phyloP scores from a whole-genome alignment of 1,284 basidiomycete genomes.

The Papiliotrema flavescens region DNA sequence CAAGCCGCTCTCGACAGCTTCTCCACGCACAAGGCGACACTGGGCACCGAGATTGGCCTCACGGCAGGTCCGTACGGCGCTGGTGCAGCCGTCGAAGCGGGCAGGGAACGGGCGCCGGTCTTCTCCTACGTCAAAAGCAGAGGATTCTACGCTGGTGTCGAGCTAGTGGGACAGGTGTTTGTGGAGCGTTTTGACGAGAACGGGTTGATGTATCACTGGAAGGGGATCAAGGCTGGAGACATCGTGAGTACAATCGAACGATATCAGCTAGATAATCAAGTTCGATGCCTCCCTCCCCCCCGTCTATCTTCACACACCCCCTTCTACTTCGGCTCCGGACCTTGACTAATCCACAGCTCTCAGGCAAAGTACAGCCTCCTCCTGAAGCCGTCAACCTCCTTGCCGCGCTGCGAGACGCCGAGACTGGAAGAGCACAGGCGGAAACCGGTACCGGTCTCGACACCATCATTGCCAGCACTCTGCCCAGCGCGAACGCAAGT shows the following conservation, averaged over 20 bases:
- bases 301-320: too few species aligned
- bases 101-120: constrained; percentile 49
- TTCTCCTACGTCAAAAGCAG: constrained; percentile 48
- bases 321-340: background rate
- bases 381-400: constrained; percentile 49
- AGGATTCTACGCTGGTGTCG: constrained; percentile 52
- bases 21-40: constrained; percentile 53
- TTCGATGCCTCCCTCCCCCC: too few species aligned
- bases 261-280: too few species aligned
- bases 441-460: constrained; percentile 43
- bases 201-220: constrained; percentile 49
- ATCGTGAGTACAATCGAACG: constrained; percentile 36
- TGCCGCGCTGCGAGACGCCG: constrained; percentile 53
- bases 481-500: background rate
- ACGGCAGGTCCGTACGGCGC: constrained; percentile 55
- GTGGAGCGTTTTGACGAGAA: constrained; percentile 49
- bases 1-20: constrained; percentile 54
- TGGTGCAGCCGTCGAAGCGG: constrained; percentile 52
- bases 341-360: constrained; percentile 28
- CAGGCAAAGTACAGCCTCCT: constrained; percentile 51
- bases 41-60: constrained; percentile 54
- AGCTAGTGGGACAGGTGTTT: constrained; percentile 53
- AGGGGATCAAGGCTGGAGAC: constrained; percentile 48
- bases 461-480: constrained; percentile 24
- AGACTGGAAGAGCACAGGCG: constrained; percentile 52